These are phyloP conservation scores for Malus hybrid DNA, from an alignment of 331 rosid species.

Conservation along the genomic window DNA sequence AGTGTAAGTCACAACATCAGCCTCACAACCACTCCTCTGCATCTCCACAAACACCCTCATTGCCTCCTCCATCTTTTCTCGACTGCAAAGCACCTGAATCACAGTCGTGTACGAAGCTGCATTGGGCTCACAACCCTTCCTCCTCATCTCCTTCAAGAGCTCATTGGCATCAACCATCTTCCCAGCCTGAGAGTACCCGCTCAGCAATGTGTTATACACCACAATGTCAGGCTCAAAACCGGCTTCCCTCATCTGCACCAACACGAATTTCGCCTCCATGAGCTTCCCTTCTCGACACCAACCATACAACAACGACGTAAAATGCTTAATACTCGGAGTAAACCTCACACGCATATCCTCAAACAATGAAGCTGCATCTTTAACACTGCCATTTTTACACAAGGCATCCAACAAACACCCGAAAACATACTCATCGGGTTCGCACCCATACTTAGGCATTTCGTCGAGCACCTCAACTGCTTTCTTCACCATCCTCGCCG, in stretches of 20 bases:
- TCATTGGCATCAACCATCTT: slow-evolving; percentile 74
- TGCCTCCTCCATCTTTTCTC: slow-evolving; percentile 73
- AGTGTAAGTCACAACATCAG: slow-evolving; percentile 60
- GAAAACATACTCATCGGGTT: slow-evolving; percentile 50
- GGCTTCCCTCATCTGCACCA: slow-evolving; percentile 63
- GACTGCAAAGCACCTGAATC: slow-evolving; percentile 63
- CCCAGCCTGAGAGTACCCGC: slow-evolving; percentile 65
- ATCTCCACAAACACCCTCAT: slow-evolving; percentile 55
- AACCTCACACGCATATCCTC: slow-evolving; percentile 65
- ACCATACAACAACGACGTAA: slow-evolving; percentile 80
- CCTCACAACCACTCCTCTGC: slow-evolving; percentile 66
- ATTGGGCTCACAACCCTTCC: slow-evolving; percentile 53
- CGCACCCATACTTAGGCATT: neutral
- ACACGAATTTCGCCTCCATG: slow-evolving; percentile 62
- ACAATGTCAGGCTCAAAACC: slow-evolving; percentile 73
- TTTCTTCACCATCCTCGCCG: too few relatives aligned
- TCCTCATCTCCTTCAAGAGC: slow-evolving; percentile 69
- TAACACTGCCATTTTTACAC: slow-evolving; percentile 74
- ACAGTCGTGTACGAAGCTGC: slow-evolving; percentile 55
- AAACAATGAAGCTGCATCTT: slow-evolving; percentile 67
- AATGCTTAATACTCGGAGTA: slow-evolving; percentile 48
- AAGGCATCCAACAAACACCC: slow-evolving; percentile 80
- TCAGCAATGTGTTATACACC: slow-evolving; percentile 58
- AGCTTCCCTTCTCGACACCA: slow-evolving; percentile 85
- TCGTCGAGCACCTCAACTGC: neutral